Evolutionary conservation across 192 early-diverging fungal genomes (phyloP).

Genomic region (Dimargaris xerosporica): DNA sequence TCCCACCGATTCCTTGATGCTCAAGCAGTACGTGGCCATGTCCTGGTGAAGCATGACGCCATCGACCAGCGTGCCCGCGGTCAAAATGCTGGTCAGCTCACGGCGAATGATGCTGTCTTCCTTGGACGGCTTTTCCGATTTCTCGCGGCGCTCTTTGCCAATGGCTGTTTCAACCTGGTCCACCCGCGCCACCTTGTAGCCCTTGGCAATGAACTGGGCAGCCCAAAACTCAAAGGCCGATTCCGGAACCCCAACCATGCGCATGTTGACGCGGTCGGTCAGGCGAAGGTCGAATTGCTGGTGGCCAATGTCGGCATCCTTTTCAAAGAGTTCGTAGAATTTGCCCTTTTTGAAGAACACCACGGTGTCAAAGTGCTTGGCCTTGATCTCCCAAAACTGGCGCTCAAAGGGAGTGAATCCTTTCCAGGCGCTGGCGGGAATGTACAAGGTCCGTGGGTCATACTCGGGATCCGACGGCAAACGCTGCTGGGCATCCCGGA

Average conservation of each 20-base stretch:
- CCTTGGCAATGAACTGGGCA: constrained; percentile 85
- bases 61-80: constrained; percentile 84
- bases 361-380: constrained; percentile 80
- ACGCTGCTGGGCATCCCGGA: constrained; percentile 62
- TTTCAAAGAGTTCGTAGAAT: constrained; percentile 98
- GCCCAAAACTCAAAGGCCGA: constrained; percentile 89
- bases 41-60: constrained; percentile 71
- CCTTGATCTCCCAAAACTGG: constrained; percentile 99
- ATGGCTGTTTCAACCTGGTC: constrained; percentile 95
- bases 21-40: constrained; percentile 90
- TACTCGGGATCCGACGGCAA: constrained; percentile 58
- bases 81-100: constrained; percentile 74
- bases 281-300: constrained; percentile 91
- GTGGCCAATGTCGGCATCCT: constrained; percentile 93
- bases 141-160: constrained; percentile 84
- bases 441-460: constrained; percentile 77
- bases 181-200: constrained; percentile 90
- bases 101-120: constrained; percentile 70
- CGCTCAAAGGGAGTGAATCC: constrained; percentile 89
- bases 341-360: constrained; percentile 99
- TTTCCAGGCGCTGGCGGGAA: constrained; percentile 66
- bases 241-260: constrained; percentile 97
- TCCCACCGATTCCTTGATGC: constrained; percentile 51
- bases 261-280: constrained; percentile 95
- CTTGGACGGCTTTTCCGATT: constrained; percentile 27